Conservation (phyloP, 306 rosid species). For the Arachis stenosperma region DNA sequence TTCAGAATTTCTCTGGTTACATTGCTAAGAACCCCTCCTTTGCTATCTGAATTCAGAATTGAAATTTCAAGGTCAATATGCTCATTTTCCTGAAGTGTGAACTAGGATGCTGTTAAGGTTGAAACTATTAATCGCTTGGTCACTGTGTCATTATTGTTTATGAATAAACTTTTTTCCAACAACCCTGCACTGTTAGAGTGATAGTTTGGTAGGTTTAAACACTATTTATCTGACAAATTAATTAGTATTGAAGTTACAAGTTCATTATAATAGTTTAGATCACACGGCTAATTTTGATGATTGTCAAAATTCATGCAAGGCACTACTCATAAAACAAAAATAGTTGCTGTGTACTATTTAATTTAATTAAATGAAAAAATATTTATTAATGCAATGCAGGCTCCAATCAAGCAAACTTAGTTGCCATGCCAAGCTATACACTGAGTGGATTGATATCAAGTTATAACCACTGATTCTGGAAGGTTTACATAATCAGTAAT, state of each 20-base stretch:
- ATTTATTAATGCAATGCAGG: neutral
- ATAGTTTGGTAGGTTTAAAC: neutral
- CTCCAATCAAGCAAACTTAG: neutral
- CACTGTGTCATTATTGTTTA: neutral
- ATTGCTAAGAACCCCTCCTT: neutral
- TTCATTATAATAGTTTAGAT: constrained; percentile 7
- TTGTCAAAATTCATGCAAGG: constrained; percentile 17
- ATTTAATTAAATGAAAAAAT: too few species aligned
- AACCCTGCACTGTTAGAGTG: neutral
- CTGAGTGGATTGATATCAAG: neutral
- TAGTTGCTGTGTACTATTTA: neutral
- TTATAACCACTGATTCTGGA: neutral
- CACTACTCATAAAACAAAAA: neutral
- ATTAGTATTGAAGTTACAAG: neutral
- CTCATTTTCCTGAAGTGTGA: neutral
- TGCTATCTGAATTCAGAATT: constrained; percentile 27
- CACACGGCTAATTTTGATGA: neutral
- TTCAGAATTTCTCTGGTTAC: neutral
- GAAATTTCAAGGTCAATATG: neutral
- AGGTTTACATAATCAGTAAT: neutral
- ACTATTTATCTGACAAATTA: neutral
- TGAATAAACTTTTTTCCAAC: neutral
- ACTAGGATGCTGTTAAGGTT: neutral
- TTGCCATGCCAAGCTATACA: neutral
- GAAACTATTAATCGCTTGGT: neutral